Evolutionary conservation across 345 rosid genomes (phyloP).

Genomic region (Nephelium lappaceum): DNA sequence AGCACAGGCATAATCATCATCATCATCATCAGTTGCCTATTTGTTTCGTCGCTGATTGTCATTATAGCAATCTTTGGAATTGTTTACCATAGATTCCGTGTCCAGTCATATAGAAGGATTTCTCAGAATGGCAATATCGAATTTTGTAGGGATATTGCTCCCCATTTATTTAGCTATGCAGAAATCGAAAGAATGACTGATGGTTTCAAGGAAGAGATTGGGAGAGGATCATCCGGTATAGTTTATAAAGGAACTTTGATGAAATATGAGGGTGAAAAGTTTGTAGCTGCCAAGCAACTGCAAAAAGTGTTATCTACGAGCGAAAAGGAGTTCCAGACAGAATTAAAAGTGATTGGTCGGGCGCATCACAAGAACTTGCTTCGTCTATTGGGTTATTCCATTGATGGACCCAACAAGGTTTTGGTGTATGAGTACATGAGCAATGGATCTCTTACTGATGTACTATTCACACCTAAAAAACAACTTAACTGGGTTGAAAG

Average conservation of each 20-base stretch:
- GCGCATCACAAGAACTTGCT: slow-evolving; percentile 33
- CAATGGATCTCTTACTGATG: no score
- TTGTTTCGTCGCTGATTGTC: background rate
- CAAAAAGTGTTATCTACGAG: slow-evolving; percentile 8
- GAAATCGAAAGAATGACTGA: slow-evolving; percentile 21
- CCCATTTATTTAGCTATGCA: slow-evolving; percentile 3
- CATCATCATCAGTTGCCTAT: background rate
- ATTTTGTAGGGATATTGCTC: slow-evolving; percentile 11
- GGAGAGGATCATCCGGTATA: slow-evolving; percentile 28
- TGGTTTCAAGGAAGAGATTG: slow-evolving; percentile 27
- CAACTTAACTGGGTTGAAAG: slow-evolving; percentile 23
- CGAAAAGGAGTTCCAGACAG: slow-evolving; percentile 32
- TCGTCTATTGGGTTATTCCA: no score
- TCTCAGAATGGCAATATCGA: background rate
- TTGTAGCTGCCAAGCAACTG: slow-evolving; percentile 34
- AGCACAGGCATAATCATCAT: background rate
- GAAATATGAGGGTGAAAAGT: background rate
- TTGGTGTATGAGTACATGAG: no score
- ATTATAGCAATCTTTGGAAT: slow-evolving; percentile 12
- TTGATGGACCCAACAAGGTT: no score
- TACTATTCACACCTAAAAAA: slow-evolving; percentile 23
- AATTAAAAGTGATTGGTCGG: slow-evolving; percentile 31
- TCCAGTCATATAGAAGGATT: slow-evolving; percentile 12
- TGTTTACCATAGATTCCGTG: background rate
- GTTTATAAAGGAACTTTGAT: slow-evolving; percentile 28